Evolutionary conservation across 1,139 yeast species (phyloP), one percentile per base, ranked within the genome.

Genomic region (Meyerozyma elateridarum): DNA sequence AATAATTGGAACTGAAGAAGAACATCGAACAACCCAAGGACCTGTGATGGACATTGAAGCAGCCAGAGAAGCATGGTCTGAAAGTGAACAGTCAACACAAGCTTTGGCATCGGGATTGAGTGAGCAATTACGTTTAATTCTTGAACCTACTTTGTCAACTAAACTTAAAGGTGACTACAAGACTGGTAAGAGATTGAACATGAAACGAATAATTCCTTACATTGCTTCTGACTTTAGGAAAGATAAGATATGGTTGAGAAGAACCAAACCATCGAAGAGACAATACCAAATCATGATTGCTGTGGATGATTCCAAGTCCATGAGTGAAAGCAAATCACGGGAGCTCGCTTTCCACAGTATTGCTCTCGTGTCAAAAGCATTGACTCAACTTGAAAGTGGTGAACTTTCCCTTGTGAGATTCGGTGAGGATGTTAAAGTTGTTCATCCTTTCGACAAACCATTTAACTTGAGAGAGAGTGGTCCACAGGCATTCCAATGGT

Each of bases 251-350:
- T 93, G 99, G 99, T 72, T 93, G 64, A 77, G 96, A 53, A 79
- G 99, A 60, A 89, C 97, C 6, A 91, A 91, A 54, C 99, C 98
- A 34, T 85, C 95, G 43, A 91, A 93, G 63, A 79, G 99, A 49
- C 94, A 89, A 54, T 93, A 91, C 58, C 98, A 93, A 63, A 84
- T 93, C 42, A 85, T 93, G 96, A 84, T 93, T 45, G 91, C 98
- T 0, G 85, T 93, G 31, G 99, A 93, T 62, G 96, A 93, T 54
- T 91, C 98, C 28, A 88, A 87, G 56, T 89, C 97, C 0, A 93
- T 93, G 99, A 77, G 91, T 37, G 97, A 91, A 56, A 84, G 96
- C 21, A 79, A 80, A 45, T 80, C 95, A 17, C 91, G 87, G 15
- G 85, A 84, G 47, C 70, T 93, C 41, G 97, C 99, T 0, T 88